These are phyloP conservation scores for Alternaria sp. DNA, from an alignment of 2,329 filamentous ascomycete species.

Conservation along the genomic window DNA sequence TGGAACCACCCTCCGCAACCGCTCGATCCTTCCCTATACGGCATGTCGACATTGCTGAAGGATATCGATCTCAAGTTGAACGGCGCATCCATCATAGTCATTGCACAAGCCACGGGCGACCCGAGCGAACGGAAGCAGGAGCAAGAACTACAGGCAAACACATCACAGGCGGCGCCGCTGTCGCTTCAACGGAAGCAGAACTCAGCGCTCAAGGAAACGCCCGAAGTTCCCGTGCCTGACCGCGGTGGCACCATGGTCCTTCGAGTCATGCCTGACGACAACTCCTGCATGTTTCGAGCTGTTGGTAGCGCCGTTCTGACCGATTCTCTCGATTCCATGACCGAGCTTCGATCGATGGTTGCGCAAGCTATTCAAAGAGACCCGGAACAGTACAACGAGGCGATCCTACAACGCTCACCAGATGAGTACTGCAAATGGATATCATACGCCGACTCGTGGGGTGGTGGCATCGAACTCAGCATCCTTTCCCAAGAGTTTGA, in stretches of 20 bases:
- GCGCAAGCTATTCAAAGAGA: slow-evolving; percentile 78
- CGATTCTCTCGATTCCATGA: slow-evolving; percentile 67
- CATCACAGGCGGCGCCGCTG: slow-evolving; percentile 41
- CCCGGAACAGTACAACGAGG: slow-evolving; percentile 74
- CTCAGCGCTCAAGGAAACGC: slow-evolving; percentile 62
- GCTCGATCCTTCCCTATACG: slow-evolving; percentile 65
- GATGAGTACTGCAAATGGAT: slow-evolving; percentile 84
- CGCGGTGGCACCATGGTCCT: slow-evolving; percentile 69
- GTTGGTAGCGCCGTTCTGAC: slow-evolving; percentile 80
- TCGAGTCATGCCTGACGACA: slow-evolving; percentile 96
- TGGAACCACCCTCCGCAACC: slow-evolving; percentile 81
- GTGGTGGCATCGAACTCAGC: slow-evolving; percentile 86
- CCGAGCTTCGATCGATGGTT: slow-evolving; percentile 76
- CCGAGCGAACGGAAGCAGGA: slow-evolving; percentile 28
- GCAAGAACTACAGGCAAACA: slow-evolving; percentile 15
- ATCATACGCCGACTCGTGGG: slow-evolving; percentile 81
- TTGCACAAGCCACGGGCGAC: slow-evolving; percentile 52
- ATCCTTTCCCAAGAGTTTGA: slow-evolving; percentile 85
- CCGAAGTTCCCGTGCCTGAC: slow-evolving; percentile 64
- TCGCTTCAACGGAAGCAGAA: slow-evolving; percentile 53
- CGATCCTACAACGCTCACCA: slow-evolving; percentile 73
- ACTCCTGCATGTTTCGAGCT: slow-evolving; percentile 91
- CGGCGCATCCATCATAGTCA: slow-evolving; percentile 72
- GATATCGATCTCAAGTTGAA: slow-evolving; percentile 68
- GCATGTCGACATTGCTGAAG: slow-evolving; percentile 56